phyloP scores from a whole-genome alignment of 83 land plant genomes.

The Picea abies region DNA sequence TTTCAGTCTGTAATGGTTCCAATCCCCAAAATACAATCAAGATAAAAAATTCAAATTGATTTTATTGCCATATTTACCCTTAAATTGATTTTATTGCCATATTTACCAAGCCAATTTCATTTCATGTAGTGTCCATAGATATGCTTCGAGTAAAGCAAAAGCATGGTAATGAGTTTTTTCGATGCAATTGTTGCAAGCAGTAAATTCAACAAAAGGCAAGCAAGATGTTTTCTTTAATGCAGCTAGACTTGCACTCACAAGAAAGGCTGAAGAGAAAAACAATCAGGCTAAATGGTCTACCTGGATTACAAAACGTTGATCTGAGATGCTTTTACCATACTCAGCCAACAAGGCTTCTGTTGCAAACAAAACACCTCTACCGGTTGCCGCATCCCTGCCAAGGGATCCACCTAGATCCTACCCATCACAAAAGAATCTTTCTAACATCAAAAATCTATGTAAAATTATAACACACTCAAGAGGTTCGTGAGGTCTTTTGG shows the following conservation, averaged over 20 bases:
- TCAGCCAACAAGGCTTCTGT: constrained; percentile 72
- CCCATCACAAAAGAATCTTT: not conserved
- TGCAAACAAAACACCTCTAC: constrained; percentile 72
- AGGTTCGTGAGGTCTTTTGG: not conserved
- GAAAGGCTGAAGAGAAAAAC: not conserved
- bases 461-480: not conserved
- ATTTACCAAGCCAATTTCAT: no score
- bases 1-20: not conserved
- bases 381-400: constrained; percentile 84
- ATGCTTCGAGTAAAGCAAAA: not conserved
- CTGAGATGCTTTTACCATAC: constrained; percentile 54
- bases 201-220: not conserved
- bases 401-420: constrained; percentile 88
- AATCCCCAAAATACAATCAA: no score
- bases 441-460: not conserved
- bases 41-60: no score
- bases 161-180: not conserved
- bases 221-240: not conserved
- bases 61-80: no score
- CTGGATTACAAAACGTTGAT: constrained; percentile 65
- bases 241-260: not conserved
- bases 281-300: no score
- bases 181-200: not conserved
- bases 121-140: not conserved
- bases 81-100: no score